Evolutionary conservation across 805 yeast species (phyloP).

Genomic region (Candida insectorum): DNA sequence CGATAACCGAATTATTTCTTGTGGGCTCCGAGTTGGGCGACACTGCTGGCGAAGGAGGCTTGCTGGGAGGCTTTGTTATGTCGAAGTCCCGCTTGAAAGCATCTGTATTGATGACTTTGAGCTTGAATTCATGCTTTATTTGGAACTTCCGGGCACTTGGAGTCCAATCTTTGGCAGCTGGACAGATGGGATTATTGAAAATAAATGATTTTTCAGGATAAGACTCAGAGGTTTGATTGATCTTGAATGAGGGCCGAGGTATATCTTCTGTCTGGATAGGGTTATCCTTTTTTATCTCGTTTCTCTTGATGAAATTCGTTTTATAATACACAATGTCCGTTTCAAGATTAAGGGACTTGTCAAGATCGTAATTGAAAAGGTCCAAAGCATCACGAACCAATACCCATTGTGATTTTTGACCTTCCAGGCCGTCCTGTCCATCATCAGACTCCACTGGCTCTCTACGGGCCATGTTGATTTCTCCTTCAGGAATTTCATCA

Average conservation of each 20-base stretch:
- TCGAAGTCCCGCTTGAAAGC: constrained; percentile 31
- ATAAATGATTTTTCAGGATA: constrained; percentile 9
- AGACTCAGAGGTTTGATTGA: constrained; percentile 16
- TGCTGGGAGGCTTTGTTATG: constrained; percentile 28
- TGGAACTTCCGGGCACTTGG: constrained; percentile 25
- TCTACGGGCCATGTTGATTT: constrained; percentile 30
- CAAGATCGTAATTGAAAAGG: constrained; percentile 22
- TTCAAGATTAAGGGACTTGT: constrained; percentile 33
- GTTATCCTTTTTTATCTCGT: constrained; percentile 19
- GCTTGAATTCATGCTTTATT: constrained; percentile 31
- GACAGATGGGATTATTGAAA: constrained; percentile 28
- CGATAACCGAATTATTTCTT: constrained; percentile 38
- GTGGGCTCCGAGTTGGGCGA: constrained; percentile 42
- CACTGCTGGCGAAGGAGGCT: constrained; percentile 39
- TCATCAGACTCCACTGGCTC: constrained; percentile 10
- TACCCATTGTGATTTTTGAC: constrained; percentile 24
- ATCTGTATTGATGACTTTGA: constrained; percentile 36
- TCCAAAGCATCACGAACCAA: constrained; percentile 31
- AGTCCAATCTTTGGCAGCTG: constrained; percentile 39
- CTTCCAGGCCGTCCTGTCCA: constrained; percentile 3
- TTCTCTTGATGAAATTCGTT: constrained; percentile 38
- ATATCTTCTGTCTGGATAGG: constrained; percentile 11
- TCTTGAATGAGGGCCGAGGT: constrained; percentile 36
- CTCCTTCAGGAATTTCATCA: constrained; percentile 42
- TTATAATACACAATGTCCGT: constrained; percentile 43